Percentiles rank a stretch among this genome's conserved stretches.
phyloP scores from a whole-genome alignment of 2,329 filamentous ascomycete species.

The Nemania diffusa region DNA sequence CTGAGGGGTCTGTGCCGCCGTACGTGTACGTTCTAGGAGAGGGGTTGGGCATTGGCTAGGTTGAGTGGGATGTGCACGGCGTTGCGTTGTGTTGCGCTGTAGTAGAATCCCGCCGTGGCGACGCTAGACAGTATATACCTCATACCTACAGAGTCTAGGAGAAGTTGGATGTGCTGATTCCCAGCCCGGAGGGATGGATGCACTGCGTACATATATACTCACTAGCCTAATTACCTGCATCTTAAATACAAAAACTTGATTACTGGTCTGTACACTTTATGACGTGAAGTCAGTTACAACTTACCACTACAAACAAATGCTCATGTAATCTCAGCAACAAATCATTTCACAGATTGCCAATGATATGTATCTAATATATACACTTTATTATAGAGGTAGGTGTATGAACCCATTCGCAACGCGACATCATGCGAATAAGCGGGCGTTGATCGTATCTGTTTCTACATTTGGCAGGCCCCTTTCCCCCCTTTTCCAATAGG shows the following conservation, averaged over 20 bases:
- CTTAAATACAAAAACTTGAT: background rate
- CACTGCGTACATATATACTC: background rate
- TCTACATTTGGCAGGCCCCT: slow-evolving; percentile 22
- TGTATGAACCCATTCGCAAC: slow-evolving; percentile 11
- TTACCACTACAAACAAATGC: background rate
- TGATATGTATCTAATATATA: slow-evolving; percentile 15
- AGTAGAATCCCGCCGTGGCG: too few species aligned
- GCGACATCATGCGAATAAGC: slow-evolving; percentile 6
- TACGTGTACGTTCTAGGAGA: background rate
- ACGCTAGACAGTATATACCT: background rate
- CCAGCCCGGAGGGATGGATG: background rate
- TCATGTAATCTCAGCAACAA: background rate
- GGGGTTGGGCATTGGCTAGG: background rate
- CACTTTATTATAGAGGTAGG: slow-evolving; percentile 32
- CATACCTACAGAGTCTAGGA: background rate
- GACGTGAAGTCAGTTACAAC: background rate
- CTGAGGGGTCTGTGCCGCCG: too few species aligned
- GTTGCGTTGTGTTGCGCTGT: background rate
- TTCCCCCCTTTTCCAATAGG: slow-evolving; percentile 11
- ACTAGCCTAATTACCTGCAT: background rate
- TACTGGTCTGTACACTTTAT: background rate
- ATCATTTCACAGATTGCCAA: background rate
- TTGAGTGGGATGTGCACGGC: too few species aligned
- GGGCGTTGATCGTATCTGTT: slow-evolving; percentile 20
- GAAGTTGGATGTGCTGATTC: too few species aligned